Evolutionary conservation across 2,329 filamentous ascomycete genomes (phyloP).

Genomic region (Cylindrodendrum hubeiense): DNA sequence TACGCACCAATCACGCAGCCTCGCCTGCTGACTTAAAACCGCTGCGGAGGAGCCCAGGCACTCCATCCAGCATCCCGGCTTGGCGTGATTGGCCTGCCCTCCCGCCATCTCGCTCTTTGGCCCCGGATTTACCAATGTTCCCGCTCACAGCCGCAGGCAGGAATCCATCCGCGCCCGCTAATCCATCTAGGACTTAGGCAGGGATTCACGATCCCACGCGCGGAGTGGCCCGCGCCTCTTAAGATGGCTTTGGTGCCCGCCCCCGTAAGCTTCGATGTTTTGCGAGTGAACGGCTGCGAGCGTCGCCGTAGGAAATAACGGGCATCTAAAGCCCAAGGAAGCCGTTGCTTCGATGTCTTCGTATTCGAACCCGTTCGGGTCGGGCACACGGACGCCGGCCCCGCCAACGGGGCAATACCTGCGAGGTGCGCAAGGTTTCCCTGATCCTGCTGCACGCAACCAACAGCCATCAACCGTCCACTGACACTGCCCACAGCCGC

Average conservation of each 20-base stretch:
- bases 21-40: slow-evolving; percentile 15
- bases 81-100: slow-evolving; percentile 3
- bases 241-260: slow-evolving; percentile 19
- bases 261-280: neutral
- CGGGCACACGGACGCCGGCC: neutral
- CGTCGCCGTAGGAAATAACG: neutral
- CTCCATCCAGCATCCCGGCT: slow-evolving; percentile 18
- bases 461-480: slow-evolving; percentile 2
- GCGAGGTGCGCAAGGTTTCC: slow-evolving; percentile 11
- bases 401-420: slow-evolving; percentile 11
- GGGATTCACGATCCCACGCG: slow-evolving; percentile 9
- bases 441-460: neutral
- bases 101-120: neutral
- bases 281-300: slow-evolving; percentile 7
- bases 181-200: slow-evolving; percentile 8
- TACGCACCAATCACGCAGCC: slow-evolving; percentile 30
- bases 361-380: slow-evolving; percentile 1
- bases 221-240: slow-evolving; percentile 14
- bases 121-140: neutral
- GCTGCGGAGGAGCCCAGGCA: slow-evolving; percentile 1
- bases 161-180: neutral
- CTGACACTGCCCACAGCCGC: slow-evolving; percentile 17
- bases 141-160: neutral
- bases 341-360: slow-evolving; percentile 2
- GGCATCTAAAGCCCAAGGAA: neutral